phyloP scores from a whole-genome alignment of 306 rosid species.

The Cucurbita argyrosperma region DNA sequence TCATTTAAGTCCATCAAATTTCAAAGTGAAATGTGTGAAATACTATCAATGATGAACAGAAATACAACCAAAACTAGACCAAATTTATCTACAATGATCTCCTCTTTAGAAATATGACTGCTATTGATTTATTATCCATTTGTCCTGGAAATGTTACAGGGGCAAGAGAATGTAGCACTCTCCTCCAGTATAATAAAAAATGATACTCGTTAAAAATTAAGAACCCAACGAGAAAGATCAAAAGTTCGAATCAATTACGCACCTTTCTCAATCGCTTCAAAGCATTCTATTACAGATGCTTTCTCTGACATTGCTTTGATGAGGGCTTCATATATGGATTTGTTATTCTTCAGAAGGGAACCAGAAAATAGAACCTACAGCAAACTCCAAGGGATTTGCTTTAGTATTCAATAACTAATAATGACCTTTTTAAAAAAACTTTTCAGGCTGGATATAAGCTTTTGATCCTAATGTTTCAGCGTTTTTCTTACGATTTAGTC shows the following conservation, averaged over 20 bases:
- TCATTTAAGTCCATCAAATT: too few relatives aligned
- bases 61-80: too few relatives aligned
- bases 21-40: too few relatives aligned
- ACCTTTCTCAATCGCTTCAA: conserved; percentile 61
- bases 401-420: background rate
- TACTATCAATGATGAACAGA: too few relatives aligned
- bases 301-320: conserved; percentile 52
- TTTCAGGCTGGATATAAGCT: background rate
- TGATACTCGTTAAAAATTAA: background rate
- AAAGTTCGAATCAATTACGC: conserved; percentile 14
- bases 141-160: too few relatives aligned
- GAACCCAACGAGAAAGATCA: background rate
- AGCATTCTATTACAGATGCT: conserved; percentile 62
- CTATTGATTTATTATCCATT: too few relatives aligned
- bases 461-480: background rate
- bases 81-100: too few relatives aligned
- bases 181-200: too few relatives aligned
- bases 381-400: background rate
- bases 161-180: too few relatives aligned
- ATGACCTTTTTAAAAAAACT: background rate
- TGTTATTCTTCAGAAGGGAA: conserved; percentile 68
- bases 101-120: too few relatives aligned
- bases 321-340: conserved; percentile 50
- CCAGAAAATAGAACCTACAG: conserved; percentile 71
- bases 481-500: too few relatives aligned